phyloP scores from a whole-genome alignment of 129 eudicot genomes.

The Smallanthus sonchifolius region DNA sequence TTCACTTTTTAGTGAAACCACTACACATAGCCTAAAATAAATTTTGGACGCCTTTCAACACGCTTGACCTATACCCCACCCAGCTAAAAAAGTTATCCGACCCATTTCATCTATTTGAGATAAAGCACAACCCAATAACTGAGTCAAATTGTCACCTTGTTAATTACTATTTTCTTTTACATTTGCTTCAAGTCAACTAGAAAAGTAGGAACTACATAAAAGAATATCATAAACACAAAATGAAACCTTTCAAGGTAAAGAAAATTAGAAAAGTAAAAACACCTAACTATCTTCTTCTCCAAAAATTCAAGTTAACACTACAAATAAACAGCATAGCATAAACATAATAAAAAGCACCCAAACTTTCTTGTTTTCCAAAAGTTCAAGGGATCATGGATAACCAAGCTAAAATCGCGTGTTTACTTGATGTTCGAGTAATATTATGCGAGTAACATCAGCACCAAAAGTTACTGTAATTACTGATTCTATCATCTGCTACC shows the following conservation, averaged over 20 bases:
- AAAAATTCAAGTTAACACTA: too few relatives aligned
- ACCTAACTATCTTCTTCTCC: neutral
- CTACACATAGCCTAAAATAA: too few relatives aligned
- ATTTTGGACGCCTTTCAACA: too few relatives aligned
- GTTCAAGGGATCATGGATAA: neutral
- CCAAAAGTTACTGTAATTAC: neutral
- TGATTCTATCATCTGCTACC: neutral
- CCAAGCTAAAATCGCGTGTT: neutral
- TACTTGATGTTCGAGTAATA: neutral
- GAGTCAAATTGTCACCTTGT: too few relatives aligned
- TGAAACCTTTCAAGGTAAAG: neutral
- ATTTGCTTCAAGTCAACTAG: too few relatives aligned
- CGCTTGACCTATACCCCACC: too few relatives aligned
- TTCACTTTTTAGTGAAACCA: too few relatives aligned
- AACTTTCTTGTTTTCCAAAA: slow-evolving; percentile 4
- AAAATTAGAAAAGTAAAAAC: neutral
- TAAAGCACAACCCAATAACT: too few relatives aligned
- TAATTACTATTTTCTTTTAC: too few relatives aligned
- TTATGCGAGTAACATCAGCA: neutral
- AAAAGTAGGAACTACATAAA: neutral
- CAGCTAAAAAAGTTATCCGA: too few relatives aligned
- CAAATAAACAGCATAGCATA: too few relatives aligned
- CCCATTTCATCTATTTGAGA: too few relatives aligned
- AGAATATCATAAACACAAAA: neutral
- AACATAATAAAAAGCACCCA: slow-evolving; percentile 1